These are phyloP conservation scores for Rhodotorula sphaerocarpa DNA, from an alignment of 768 basidiomycete species.

Conservation along the genomic window DNA sequence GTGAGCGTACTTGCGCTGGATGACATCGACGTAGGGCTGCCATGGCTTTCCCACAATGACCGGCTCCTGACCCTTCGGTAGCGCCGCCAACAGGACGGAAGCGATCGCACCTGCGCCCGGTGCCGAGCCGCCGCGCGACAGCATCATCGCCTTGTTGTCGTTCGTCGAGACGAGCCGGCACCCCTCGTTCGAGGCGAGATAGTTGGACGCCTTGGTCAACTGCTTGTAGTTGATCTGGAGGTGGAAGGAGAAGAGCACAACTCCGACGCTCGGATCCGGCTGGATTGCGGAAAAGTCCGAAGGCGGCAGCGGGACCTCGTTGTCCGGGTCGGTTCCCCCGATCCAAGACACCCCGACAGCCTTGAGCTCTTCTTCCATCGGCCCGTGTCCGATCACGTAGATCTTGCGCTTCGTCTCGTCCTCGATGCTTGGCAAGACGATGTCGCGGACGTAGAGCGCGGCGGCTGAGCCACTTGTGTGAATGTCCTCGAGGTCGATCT, in stretches of 20 bases:
- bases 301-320: constrained; percentile 67
- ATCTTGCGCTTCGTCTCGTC: constrained; percentile 77
- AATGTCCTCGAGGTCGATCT: constrained; percentile 65
- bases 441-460: constrained; percentile 71
- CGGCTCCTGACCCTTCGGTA: constrained; percentile 48
- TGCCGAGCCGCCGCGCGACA: constrained; percentile 55
- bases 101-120: constrained; percentile 74
- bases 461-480: constrained; percentile 85
- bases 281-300: constrained; percentile 52
- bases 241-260: constrained; percentile 84
- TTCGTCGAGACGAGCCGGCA: constrained; percentile 84
- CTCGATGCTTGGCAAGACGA: constrained; percentile 50
- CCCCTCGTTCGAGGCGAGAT: constrained; percentile 54
- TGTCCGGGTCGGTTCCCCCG: constrained; percentile 80
- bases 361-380: constrained; percentile 78
- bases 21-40: constrained; percentile 79
- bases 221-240: constrained; percentile 81
- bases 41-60: constrained; percentile 83
- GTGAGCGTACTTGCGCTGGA: constrained; percentile 65
- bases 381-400: constrained; percentile 86
- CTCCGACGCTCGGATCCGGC: constrained; percentile 64
- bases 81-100: constrained; percentile 61
- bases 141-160: constrained; percentile 73
- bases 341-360: constrained; percentile 70
- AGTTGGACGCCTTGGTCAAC: constrained; percentile 81